phyloP scores from a whole-genome alignment of 352 stramenopile genomes.

The Pseudoperonospora humuli region DNA sequence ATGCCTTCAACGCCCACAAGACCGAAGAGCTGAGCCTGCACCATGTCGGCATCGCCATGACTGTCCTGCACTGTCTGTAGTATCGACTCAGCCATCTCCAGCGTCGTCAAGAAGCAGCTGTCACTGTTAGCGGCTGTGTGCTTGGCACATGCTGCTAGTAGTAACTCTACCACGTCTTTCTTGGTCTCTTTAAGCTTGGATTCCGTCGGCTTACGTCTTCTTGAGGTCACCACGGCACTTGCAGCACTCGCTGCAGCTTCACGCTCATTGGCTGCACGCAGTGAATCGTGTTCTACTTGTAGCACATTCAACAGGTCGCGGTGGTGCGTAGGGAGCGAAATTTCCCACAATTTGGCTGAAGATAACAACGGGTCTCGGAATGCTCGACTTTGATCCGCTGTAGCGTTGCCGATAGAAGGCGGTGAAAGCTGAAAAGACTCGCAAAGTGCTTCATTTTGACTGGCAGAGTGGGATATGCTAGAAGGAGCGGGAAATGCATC shows the following conservation, averaged over 20 bases:
- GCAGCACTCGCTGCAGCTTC: conserved; percentile 41
- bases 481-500: conserved; percentile 15
- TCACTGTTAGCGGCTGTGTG: conserved; percentile 10
- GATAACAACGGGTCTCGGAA: conserved; percentile 36
- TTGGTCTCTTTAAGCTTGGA: conserved; percentile 14
- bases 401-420: neutral
- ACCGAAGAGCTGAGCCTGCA: conserved; percentile 72
- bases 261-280: conserved; percentile 41
- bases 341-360: conserved; percentile 21
- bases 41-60: conserved; percentile 39
- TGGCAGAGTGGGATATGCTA: neutral
- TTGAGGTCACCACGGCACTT: conserved; percentile 44
- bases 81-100: conserved; percentile 64
- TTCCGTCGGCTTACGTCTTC: conserved; percentile 14
- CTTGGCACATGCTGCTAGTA: conserved; percentile 9
- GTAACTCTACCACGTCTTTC: conserved; percentile 23
- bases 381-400: conserved; percentile 2
- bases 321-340: conserved; percentile 20
- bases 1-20: conserved; percentile 82
- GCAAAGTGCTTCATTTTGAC: conserved; percentile 2
- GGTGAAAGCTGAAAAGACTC: conserved; percentile 1
- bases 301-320: conserved; percentile 41
- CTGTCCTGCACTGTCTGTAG: conserved; percentile 56
- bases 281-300: conserved; percentile 45
- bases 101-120: conserved; percentile 44